Percentiles rank a stretch among this genome's conserved stretches.
Evolutionary conservation across 2,329 filamentous ascomycete species (phyloP).

Genomic region (Colletotrichum musae): DNA sequence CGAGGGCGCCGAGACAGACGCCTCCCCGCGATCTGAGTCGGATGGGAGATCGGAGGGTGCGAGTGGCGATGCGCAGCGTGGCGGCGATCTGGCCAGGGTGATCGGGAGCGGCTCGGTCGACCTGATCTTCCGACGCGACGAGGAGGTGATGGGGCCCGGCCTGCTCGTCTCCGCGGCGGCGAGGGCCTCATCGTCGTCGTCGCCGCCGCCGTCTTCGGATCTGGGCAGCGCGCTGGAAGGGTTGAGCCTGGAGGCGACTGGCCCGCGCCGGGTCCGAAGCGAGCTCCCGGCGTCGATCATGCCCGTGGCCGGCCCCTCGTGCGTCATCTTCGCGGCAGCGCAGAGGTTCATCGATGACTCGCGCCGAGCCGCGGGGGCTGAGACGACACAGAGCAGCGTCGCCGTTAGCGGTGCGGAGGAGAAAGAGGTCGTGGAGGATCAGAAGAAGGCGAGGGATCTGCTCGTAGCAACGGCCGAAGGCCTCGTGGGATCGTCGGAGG

Average conservation of each 20-base stretch:
- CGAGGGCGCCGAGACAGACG: not conserved
- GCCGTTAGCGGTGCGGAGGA: conserved; percentile 13
- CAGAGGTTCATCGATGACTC: not conserved
- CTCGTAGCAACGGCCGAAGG: conserved; percentile 15
- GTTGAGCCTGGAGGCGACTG: not conserved
- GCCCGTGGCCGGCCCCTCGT: not conserved
- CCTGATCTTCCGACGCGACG: conserved; percentile 4
- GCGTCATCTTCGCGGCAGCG: conserved; percentile 12
- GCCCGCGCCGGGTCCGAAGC: not conserved
- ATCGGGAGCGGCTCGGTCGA: not conserved
- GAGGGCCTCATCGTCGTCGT: not conserved
- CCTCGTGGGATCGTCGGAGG: not conserved
- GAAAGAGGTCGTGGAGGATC: not conserved
- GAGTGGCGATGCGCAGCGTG: not conserved
- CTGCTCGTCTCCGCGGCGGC: conserved; percentile 2
- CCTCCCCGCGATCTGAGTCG: not conserved
- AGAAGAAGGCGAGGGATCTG: not conserved
- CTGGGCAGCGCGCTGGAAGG: not conserved
- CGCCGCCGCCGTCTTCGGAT: not conserved
- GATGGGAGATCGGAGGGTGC: not conserved
- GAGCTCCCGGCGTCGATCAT: conserved; percentile 15
- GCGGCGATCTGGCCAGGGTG: not conserved
- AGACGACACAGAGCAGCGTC: not conserved
- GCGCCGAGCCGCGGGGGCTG: conserved; percentile 1
- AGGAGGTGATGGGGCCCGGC: conserved; percentile 15